phyloP scores from a whole-genome alignment of 2,329 filamentous ascomycete genomes.

The Microdochium bolleyi region DNA sequence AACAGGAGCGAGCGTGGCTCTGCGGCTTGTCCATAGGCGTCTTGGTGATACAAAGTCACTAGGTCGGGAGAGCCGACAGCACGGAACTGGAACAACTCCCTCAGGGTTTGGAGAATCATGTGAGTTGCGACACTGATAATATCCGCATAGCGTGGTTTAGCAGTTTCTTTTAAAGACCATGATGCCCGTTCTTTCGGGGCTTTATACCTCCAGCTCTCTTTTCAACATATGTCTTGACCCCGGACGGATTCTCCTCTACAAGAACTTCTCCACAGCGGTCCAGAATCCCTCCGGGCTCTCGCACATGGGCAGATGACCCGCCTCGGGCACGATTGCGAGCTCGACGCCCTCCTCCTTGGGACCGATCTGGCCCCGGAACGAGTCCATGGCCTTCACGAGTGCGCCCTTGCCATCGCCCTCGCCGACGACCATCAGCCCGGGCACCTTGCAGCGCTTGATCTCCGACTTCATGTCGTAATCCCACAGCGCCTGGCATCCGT shows the following conservation, averaged over 20 bases:
- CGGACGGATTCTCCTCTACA: slow-evolving; percentile 24
- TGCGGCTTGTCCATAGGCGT: too few relatives aligned
- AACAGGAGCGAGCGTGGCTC: too few relatives aligned
- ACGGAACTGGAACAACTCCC: too few relatives aligned
- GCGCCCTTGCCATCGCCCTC: slow-evolving; percentile 63
- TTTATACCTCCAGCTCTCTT: too few relatives aligned
- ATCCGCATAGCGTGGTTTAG: too few relatives aligned
- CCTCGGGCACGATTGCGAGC: slow-evolving; percentile 57
- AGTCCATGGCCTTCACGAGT: slow-evolving; percentile 71
- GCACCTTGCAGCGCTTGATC: slow-evolving; percentile 46
- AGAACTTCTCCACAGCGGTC: slow-evolving; percentile 49
- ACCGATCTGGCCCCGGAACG: slow-evolving; percentile 55
- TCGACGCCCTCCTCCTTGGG: slow-evolving; percentile 34
- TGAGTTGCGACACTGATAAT: too few relatives aligned
- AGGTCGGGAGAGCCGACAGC: too few relatives aligned
- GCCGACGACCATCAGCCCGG: slow-evolving; percentile 64
- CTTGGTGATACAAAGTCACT: too few relatives aligned
- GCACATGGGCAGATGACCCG: slow-evolving; percentile 80
- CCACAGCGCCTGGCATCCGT: slow-evolving; percentile 62
- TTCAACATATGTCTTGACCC: too few relatives aligned
- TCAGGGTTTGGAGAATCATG: too few relatives aligned
- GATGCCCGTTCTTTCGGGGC: too few relatives aligned
- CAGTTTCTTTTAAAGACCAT: too few relatives aligned
- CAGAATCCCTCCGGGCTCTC: slow-evolving; percentile 66
- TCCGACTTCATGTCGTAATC: slow-evolving; percentile 57